Evolutionary conservation across 257 asterid species (phyloP).

Genomic region (Nemophila menziesii): DNA sequence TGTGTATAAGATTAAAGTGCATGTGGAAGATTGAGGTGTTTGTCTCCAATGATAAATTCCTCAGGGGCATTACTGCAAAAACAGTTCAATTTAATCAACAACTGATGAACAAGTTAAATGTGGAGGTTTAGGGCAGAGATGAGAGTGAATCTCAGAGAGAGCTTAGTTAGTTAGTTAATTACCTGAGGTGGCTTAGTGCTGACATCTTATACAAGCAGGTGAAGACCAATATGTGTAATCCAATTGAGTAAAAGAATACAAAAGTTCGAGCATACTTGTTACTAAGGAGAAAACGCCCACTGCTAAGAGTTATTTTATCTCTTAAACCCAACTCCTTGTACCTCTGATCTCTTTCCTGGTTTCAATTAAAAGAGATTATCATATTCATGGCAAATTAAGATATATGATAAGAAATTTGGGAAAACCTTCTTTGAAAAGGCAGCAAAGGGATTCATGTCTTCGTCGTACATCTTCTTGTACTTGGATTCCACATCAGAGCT

Average conservation of each 20-base stretch:
- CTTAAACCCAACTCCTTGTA: conserved; percentile 92
- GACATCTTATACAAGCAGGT: conserved; percentile 97
- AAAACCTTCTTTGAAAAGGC: conserved; percentile 89
- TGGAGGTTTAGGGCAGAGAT: not conserved
- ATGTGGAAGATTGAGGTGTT: conserved; percentile 53
- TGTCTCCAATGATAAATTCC: conserved; percentile 40
- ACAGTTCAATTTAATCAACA: conserved; percentile 13
- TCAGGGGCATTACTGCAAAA: conserved; percentile 77
- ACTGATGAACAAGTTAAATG: conserved; percentile 1
- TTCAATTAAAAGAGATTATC: too few species aligned
- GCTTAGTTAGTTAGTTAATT: too few species aligned
- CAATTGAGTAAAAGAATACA: conserved; percentile 91
- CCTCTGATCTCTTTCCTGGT: conserved; percentile 93
- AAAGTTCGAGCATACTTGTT: conserved; percentile 87
- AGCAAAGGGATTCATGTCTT: conserved; percentile 94
- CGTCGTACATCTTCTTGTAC: conserved; percentile 96
- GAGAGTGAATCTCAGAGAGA: not conserved
- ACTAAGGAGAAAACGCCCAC: conserved; percentile 88
- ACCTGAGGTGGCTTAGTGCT: conserved; percentile 91
- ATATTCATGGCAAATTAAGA: not conserved
- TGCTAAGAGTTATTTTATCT: conserved; percentile 94
- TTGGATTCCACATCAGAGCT: conserved; percentile 97
- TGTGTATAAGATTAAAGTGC: conserved; percentile 25
- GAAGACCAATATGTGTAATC: conserved; percentile 87
- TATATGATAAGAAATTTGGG: conserved; percentile 12